Conservation (phyloP, 768 basidiomycete species). For the Xerocomellus intermedius region DNA sequence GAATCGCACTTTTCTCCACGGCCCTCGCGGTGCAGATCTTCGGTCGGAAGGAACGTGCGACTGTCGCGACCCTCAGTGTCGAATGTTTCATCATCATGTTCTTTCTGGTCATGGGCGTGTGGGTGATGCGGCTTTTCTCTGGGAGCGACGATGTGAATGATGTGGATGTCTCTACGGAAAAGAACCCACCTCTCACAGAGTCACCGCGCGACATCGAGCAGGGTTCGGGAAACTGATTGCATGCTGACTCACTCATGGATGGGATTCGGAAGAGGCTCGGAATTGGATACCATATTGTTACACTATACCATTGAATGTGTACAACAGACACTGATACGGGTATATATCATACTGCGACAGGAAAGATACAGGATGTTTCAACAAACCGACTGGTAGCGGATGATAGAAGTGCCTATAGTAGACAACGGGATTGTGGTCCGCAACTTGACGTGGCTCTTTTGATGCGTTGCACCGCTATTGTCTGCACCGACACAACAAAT, state of each 20-base stretch:
- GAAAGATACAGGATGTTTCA: neutral
- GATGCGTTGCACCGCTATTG: too few relatives aligned
- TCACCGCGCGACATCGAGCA: neutral
- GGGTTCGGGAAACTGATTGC: neutral
- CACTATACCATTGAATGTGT: neutral
- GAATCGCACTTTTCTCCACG: slow-evolving; percentile 5
- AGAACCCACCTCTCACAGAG: neutral
- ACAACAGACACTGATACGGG: neutral
- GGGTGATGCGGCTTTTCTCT: slow-evolving; percentile 3
- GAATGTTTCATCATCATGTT: slow-evolving; percentile 8
- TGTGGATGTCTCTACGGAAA: neutral
- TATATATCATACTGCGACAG: neutral
- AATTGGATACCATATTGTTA: neutral
- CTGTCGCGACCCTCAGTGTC: neutral
- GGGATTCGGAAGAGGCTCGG: neutral
- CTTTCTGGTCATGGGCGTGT: neutral
- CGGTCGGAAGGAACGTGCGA: neutral
- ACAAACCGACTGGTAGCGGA: neutral
- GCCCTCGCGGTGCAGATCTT: slow-evolving; percentile 13
- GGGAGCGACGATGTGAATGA: neutral
- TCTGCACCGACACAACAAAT: neutral
- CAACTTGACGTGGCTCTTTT: too few relatives aligned
- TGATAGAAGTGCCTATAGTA: neutral
- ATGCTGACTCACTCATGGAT: neutral
- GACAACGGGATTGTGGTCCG: too few relatives aligned